These are phyloP conservation scores for Neurospora sp. DNA, from an alignment of 495 filamentous ascomycete species.

Conservation along the genomic window DNA sequence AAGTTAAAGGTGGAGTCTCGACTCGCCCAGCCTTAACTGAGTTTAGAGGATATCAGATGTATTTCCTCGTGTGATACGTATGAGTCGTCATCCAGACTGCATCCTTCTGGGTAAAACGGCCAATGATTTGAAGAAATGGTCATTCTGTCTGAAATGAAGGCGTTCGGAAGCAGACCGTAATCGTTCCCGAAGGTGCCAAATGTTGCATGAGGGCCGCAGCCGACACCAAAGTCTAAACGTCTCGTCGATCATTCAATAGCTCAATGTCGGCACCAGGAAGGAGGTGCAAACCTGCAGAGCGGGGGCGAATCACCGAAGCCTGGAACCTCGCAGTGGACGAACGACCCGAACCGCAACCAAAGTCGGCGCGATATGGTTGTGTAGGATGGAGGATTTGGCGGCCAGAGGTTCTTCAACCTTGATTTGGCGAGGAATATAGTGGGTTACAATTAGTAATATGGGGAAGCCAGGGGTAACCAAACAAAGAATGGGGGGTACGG, in stretches of 20 bases:
- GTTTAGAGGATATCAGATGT: neutral
- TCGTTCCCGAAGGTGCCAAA: neutral
- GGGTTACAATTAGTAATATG: neutral
- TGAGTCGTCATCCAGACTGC: neutral
- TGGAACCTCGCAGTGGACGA: neutral
- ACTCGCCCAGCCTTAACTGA: neutral
- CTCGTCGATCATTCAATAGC: neutral
- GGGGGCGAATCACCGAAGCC: neutral
- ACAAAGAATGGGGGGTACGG: neutral
- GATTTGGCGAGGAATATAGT: neutral
- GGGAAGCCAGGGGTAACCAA: neutral
- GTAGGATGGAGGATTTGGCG: neutral
- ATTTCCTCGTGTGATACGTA: neutral
- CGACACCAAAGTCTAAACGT: neutral
- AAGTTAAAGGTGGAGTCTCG: neutral
- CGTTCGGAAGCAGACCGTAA: neutral
- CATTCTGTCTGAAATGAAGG: neutral
- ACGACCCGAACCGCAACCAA: neutral
- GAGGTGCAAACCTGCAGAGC: neutral
- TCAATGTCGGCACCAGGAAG: neutral
- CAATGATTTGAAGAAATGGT: neutral
- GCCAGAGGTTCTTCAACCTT: neutral
- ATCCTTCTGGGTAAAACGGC: neutral
- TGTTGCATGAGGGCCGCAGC: neutral
- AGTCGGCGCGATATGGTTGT: neutral